These are phyloP conservation scores for Ajuga chamaepitys DNA, from an alignment of 257 asterid genomes.

Conservation along the genomic window DNA sequence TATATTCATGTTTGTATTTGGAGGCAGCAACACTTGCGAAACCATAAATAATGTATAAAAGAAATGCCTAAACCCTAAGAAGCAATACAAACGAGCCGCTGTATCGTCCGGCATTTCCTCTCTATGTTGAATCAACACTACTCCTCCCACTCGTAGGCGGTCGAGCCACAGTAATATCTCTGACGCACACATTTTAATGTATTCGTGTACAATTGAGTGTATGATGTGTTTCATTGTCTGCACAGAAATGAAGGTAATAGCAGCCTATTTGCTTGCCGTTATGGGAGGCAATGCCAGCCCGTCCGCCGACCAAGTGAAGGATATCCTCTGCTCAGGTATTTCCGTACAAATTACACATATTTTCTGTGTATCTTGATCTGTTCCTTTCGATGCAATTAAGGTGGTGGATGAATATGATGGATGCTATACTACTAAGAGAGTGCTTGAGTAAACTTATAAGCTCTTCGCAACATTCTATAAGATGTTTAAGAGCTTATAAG, in stretches of 20 bases:
- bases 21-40: too few species aligned
- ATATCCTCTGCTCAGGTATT: constrained; percentile 22
- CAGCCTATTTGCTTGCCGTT: constrained; percentile 31
- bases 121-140: not conserved
- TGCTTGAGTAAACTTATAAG: too few species aligned
- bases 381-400: too few species aligned
- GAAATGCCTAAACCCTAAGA: not conserved
- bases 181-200: not conserved
- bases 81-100: too few species aligned
- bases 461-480: too few species aligned
- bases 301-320: constrained; percentile 19
- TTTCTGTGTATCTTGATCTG: not conserved
- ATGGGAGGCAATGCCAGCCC: constrained; percentile 29
- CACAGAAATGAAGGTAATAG: constrained; percentile 26
- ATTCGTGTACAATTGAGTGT: not conserved
- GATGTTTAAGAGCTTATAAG: too few species aligned
- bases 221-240: too few species aligned
- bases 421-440: too few species aligned
- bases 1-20: too few species aligned
- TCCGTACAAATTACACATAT: not conserved
- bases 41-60: not conserved
- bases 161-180: not conserved
- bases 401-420: too few species aligned
- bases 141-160: not conserved
- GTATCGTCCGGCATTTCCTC: not conserved